Percentiles rank a stretch among this genome's conserved stretches.
These are phyloP conservation scores for Peronospora farinosa DNA, from an alignment of 352 stramenopile genomes.

Conservation along the genomic window DNA sequence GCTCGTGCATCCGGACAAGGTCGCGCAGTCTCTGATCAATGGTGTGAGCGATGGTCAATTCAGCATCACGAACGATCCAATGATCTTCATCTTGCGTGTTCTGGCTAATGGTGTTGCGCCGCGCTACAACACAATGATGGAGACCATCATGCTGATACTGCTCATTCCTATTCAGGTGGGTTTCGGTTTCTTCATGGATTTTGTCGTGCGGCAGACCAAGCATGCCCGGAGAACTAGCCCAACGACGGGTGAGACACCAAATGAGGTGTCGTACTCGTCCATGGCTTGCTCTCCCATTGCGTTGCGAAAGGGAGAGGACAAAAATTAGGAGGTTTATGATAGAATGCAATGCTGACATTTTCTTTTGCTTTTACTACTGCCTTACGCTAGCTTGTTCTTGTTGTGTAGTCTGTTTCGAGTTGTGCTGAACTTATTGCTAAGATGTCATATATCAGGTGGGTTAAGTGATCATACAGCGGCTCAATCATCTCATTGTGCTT, in stretches of 20 bases:
- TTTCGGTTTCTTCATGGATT: slow-evolving; percentile 81
- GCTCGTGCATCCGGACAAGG: slow-evolving; percentile 43
- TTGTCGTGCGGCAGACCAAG: slow-evolving; percentile 51
- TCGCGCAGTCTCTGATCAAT: slow-evolving; percentile 62
- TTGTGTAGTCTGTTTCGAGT: slow-evolving; percentile 4
- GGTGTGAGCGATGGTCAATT: slow-evolving; percentile 64
- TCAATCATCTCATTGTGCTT: slow-evolving; percentile 99
- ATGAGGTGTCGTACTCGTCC: too few relatives aligned
- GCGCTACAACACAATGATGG: slow-evolving; percentile 65
- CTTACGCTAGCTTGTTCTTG: neutral
- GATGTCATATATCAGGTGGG: slow-evolving; percentile 93
- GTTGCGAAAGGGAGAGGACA: too few relatives aligned
- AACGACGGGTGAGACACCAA: slow-evolving; percentile 41
- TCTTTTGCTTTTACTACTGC: slow-evolving; percentile 10
- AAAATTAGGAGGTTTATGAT: too few relatives aligned
- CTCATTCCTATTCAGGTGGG: slow-evolving; percentile 59
- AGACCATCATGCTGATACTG: slow-evolving; percentile 60
- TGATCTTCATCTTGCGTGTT: slow-evolving; percentile 65
- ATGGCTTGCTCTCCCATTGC: too few relatives aligned
- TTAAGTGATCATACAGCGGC: slow-evolving; percentile 98
- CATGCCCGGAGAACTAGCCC: slow-evolving; percentile 48
- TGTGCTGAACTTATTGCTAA: slow-evolving; percentile 80
- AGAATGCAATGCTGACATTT: slow-evolving; percentile 1
- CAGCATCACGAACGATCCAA: slow-evolving; percentile 73
- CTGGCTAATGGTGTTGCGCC: slow-evolving; percentile 71